Conservation (phyloP, 2,329 filamentous ascomycete genomes). For the Arthrobotrys pseudoclavata region DNA sequence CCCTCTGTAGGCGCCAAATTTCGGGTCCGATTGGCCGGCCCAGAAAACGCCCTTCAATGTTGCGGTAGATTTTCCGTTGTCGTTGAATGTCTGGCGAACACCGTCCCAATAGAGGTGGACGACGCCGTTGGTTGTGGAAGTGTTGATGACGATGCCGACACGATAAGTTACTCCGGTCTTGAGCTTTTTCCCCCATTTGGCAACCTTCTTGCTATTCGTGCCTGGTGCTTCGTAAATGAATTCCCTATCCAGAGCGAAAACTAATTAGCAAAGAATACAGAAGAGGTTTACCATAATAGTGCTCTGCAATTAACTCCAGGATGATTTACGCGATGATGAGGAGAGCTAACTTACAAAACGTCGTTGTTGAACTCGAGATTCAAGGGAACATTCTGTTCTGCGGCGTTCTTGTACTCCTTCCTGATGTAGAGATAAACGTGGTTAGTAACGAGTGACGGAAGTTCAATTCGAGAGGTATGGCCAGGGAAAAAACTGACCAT, state of each 20-base stretch:
- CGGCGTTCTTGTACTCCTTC: slow-evolving; percentile 10
- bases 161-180: slow-evolving; percentile 2
- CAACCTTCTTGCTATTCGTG: slow-evolving; percentile 7
- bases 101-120: slow-evolving; percentile 11
- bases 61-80: background rate
- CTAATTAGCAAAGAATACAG: no score
- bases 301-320: no score
- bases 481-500: background rate
- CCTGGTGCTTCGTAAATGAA: slow-evolving; percentile 7
- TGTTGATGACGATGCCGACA: slow-evolving; percentile 15
- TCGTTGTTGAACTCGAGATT: slow-evolving; percentile 21
- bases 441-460: background rate
- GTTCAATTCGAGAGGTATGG: background rate
- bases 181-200: slow-evolving; percentile 7
- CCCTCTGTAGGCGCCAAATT: slow-evolving; percentile 61
- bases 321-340: background rate
- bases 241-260: background rate
- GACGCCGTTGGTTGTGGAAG: background rate
- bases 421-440: background rate
- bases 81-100: slow-evolving; percentile 4
- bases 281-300: no score
- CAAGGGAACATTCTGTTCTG: slow-evolving; percentile 2
- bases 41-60: slow-evolving; percentile 12
- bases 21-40: slow-evolving; percentile 56
- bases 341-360: slow-evolving; percentile 5